Evolutionary conservation across 768 basidiomycete genomes (phyloP), one percentile per base, ranked within the genome.

Genomic region (Auriscalpium microsporum): DNA sequence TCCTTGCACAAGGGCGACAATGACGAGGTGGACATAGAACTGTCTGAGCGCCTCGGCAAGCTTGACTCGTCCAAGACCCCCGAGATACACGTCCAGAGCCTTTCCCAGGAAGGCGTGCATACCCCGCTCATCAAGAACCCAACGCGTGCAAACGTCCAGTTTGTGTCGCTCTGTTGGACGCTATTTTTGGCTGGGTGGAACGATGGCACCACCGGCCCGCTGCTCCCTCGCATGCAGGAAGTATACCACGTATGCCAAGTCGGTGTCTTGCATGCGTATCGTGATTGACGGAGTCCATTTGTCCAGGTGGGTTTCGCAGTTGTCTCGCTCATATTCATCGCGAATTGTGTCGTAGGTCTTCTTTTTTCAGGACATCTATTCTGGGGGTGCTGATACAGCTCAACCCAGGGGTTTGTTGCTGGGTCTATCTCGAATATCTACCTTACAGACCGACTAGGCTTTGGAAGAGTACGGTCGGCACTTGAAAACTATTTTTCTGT

Each of bases 181-280:
- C 23, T 52, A 28, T 52, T 52, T 44, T 28, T 52, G 8, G 52
- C 52, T 28, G 52, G 52, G 14, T 52, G 52, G 52, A 52, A 52
- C 23, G 52, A 52, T 52, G 84, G 82, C 11, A 77, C 82, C 0
- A 79, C 80, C 13, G 90, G 90, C 1, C 87, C 90, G 1, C 68
- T 93, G 17, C 68, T 92, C 5, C 89, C 87, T 1, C 75, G 81
- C 10, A 83, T 92, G 48, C 87, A 87, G 65, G 66, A 68, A 8
- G 76, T 79, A 64, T 79, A 78, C 64, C 71, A 72, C 61, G 79
- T 78, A 60, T 17, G 69, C 49, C 7, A 38, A 23, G 3, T 14
- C 23, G 50, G 38, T 53, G 16, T 17, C 38, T 23, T 19, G 42
- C 35, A 8, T 36, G 2, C 35, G 11, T 10, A 4, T 4, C 37